Evolutionary conservation across 2,329 filamentous ascomycete genomes (phyloP).

Genomic region (Colletotrichum costaricense): DNA sequence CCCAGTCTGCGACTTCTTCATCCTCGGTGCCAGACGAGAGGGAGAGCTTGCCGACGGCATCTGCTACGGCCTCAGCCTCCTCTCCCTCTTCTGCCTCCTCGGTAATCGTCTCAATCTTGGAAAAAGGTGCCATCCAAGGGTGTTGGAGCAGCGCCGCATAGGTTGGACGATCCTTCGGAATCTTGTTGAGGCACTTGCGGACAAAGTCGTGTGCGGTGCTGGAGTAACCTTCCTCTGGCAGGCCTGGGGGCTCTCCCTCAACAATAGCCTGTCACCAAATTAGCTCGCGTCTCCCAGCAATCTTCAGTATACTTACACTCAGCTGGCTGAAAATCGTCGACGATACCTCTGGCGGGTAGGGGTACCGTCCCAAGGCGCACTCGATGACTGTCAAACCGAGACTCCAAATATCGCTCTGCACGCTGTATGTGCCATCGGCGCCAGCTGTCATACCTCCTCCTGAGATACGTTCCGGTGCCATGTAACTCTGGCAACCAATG

Average conservation of each 20-base stretch:
- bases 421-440: conserved; percentile 90
- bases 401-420: conserved; percentile 98
- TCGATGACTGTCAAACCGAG: conserved; percentile 94
- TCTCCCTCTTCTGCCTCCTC: conserved; percentile 76
- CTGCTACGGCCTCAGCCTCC: conserved; percentile 54
- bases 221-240: conserved; percentile 84
- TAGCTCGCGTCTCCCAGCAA: conserved; percentile 30
- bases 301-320: conserved; percentile 74
- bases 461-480: conserved; percentile 96
- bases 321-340: conserved; percentile 98
- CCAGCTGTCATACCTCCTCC: conserved; percentile 82
- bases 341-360: conserved; percentile 96
- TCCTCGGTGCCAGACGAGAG: conserved; percentile 67
- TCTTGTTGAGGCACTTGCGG: conserved; percentile 89
- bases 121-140: conserved; percentile 83
- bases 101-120: conserved; percentile 79
- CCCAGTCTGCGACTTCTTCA: conserved; percentile 88
- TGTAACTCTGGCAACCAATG: conserved; percentile 98
- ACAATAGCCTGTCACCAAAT: conserved; percentile 82
- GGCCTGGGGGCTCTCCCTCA: conserved; percentile 91
- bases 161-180: conserved; percentile 90
- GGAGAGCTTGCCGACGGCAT: conserved; percentile 57
- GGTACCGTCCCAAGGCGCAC: conserved; percentile 93
- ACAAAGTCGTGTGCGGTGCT: conserved; percentile 88
- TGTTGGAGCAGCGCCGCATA: conserved; percentile 92